Evolutionary conservation across 768 basidiomycete genomes (phyloP).

Genomic region (Pleurotus tuber-regium): DNA sequence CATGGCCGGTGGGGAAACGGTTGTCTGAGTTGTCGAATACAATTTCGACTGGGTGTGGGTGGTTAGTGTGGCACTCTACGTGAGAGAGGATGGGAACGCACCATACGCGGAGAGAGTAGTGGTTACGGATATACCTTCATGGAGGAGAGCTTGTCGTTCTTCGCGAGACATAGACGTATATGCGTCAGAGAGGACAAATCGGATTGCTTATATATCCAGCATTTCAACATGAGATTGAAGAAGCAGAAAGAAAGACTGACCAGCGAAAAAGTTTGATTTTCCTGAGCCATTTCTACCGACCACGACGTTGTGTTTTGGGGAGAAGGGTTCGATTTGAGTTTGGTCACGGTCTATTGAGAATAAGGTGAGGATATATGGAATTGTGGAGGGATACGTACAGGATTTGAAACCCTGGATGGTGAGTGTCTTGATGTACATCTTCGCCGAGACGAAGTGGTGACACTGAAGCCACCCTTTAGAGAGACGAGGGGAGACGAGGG

Average conservation of each 20-base stretch:
- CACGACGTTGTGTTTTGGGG: conserved; percentile 91
- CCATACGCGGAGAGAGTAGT: conserved; percentile 93
- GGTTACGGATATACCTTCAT: conserved; percentile 87
- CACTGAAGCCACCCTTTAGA: too few species aligned
- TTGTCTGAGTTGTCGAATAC: conserved; percentile 94
- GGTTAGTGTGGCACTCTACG: too few species aligned
- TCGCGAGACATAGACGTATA: conserved; percentile 95
- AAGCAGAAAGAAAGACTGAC: conserved; percentile 36
- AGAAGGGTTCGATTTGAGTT: conserved; percentile 93
- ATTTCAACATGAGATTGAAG: background rate
- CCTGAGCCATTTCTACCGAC: conserved; percentile 97
- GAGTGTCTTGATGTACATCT: conserved; percentile 84
- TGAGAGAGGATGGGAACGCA: too few species aligned
- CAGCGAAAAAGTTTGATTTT: conserved; percentile 98
- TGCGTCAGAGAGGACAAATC: conserved; percentile 96
- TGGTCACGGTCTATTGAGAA: conserved; percentile 71
- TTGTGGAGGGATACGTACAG: conserved; percentile 50
- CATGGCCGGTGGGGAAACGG: conserved; percentile 88
- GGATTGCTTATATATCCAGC: conserved; percentile 61
- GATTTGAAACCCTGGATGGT: conserved; percentile 98
- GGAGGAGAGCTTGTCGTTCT: conserved; percentile 89
- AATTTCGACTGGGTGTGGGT: conserved; percentile 84
- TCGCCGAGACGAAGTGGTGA: background rate
- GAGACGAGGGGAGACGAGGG: too few species aligned
- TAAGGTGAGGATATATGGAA: background rate